These are phyloP conservation scores for Canna indica DNA, from an alignment of 176 grass and related monocot genomes.

Conservation along the genomic window DNA sequence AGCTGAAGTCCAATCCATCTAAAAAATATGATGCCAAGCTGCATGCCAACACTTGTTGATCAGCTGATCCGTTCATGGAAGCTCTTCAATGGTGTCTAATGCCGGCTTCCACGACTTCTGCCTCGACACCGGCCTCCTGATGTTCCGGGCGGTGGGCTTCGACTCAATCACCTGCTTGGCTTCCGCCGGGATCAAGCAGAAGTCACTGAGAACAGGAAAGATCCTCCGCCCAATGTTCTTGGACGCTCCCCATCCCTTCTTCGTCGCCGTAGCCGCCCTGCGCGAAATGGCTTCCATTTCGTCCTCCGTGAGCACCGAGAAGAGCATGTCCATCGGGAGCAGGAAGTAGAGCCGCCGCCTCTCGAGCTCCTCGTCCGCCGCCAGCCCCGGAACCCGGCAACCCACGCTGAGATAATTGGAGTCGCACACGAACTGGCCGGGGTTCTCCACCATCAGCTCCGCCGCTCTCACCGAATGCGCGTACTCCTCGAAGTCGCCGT, in stretches of 20 bases:
- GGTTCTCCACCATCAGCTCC: constrained; percentile 51
- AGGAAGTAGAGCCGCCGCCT: constrained; percentile 62
- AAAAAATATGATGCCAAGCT: too few species aligned
- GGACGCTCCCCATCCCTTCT: constrained; percentile 16
- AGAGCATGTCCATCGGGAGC: constrained; percentile 88
- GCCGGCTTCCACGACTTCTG: constrained; percentile 49
- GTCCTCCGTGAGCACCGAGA: constrained; percentile 90
- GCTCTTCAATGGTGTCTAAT: constrained; percentile 78
- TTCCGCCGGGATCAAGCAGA: constrained; percentile 35
- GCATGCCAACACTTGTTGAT: background rate
- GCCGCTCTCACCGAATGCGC: constrained; percentile 35
- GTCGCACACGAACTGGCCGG: constrained; percentile 77
- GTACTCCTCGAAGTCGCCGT: constrained; percentile 38
- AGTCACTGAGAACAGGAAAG: constrained; percentile 43
- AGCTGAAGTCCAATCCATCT: too few species aligned
- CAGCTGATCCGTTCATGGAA: constrained; percentile 17
- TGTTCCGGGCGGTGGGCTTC: background rate
- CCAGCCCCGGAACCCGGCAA: constrained; percentile 51
- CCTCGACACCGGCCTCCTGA: constrained; percentile 18
- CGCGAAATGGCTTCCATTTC: constrained; percentile 58
- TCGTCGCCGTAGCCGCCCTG: constrained; percentile 30
- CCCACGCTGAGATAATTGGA: constrained; percentile 38
- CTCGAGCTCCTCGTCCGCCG: constrained; percentile 47
- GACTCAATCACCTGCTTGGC: background rate
- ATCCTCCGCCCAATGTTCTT: constrained; percentile 21